Base-by-base conservation (phyloP, 139 green algal genomes). In the Eudorina sp. region DNA sequence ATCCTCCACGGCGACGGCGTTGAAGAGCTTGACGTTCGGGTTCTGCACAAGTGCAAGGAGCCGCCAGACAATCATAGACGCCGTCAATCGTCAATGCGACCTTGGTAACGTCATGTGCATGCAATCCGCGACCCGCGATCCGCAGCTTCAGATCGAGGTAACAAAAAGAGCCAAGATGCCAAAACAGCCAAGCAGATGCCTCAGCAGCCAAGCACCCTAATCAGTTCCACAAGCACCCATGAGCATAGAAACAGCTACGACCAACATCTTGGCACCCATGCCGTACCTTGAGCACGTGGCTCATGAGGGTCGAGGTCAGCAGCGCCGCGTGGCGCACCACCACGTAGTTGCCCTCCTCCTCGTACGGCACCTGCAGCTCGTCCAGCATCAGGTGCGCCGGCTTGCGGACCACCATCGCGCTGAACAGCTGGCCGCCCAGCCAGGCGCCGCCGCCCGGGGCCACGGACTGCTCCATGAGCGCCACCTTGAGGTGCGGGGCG, bases 11-110 rank as follows among this genome's bases (percentile, higher is more conserved):
- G 96, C 95, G 0, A 95, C 97, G 11, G 97, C 97, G 92, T 99
- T 99, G 97, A 99, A 99, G 8, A 99, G 96, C 95, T 99, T 99
- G 68, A 99, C 93, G 89, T 99, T 99, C 86, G 96, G 95, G 16
- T 95, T 93, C 88, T 85, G 77, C 16, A n/a, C n/a, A n/a, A n/a
- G n/a, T n/a, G n/a, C n/a, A n/a, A n/a, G n/a, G n/a, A n/a, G n/a
- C n/a, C n/a, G n/a, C n/a, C n/a, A n/a, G n/a, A n/a, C n/a, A n/a
- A n/a, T n/a, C n/a, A n/a, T n/a, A n/a, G n/a, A n/a, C n/a, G n/a
- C n/a, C n/a, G n/a, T n/a, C n/a, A n/a, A n/a, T n/a, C n/a, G n/a
- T n/a, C n/a, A n/a, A n/a, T n/a, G n/a, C n/a, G n/a, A n/a, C n/a
- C n/a, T n/a, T n/a, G n/a, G n/a, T n/a, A n/a, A n/a, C n/a, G n/a